phyloP scores from a whole-genome alignment of 768 basidiomycete species.

The Auriculariales sp. region DNA sequence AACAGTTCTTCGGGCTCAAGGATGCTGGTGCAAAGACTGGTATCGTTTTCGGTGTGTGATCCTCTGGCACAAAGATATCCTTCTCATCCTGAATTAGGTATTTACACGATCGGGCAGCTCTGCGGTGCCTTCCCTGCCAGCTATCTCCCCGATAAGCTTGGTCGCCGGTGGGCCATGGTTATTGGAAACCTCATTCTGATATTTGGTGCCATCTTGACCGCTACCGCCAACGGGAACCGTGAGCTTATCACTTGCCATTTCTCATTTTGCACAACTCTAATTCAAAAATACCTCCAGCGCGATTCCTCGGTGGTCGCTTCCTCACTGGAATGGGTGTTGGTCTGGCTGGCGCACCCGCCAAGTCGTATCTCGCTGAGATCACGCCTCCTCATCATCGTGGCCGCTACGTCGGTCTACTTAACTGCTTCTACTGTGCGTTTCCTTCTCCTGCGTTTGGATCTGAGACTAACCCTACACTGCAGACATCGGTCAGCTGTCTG shows the following conservation, averaged over 20 bases:
- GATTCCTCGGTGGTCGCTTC: conserved; percentile 35
- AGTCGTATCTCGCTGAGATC: conserved; percentile 37
- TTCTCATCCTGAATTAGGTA: conserved; percentile 41
- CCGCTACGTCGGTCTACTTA: conserved; percentile 33
- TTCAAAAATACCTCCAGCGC: conserved; percentile 22
- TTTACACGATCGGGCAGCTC: conserved; percentile 27
- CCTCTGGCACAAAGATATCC: conserved; percentile 6
- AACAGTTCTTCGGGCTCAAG: conserved; percentile 30
- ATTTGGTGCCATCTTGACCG: conserved; percentile 15
- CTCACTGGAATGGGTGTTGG: conserved; percentile 25
- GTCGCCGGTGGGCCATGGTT: conserved; percentile 36
- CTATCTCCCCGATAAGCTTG: conserved; percentile 33
- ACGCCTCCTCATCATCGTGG: conserved; percentile 33
- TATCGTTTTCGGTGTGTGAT: neutral
- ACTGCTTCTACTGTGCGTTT: too few relatives aligned
- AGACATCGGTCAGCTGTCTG: conserved; percentile 39
- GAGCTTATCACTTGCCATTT: conserved; percentile 33
- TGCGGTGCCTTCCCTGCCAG: conserved; percentile 17
- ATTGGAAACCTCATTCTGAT: conserved; percentile 30
- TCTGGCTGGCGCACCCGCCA: conserved; percentile 29
- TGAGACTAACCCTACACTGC: too few relatives aligned
- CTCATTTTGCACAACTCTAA: too few relatives aligned
- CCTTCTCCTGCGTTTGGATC: too few relatives aligned
- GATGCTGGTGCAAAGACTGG: conserved; percentile 29
- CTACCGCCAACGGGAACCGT: conserved; percentile 20